Evolutionary conservation across 1,139 yeast species (phyloP).

Genomic region (Blastobotrys apis): DNA sequence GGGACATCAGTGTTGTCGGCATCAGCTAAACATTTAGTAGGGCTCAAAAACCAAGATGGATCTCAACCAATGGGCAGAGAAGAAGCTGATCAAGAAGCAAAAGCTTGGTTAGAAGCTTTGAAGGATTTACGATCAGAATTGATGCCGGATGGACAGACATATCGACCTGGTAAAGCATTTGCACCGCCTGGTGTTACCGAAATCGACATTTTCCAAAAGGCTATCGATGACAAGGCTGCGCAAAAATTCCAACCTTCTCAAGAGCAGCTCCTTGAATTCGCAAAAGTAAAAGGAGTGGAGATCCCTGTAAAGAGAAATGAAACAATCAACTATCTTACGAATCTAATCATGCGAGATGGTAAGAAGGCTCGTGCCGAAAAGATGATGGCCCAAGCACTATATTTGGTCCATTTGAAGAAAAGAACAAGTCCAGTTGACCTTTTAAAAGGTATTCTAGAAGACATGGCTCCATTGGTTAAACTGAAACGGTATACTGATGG

Average conservation of each 20-base stretch:
- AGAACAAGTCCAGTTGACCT: slow-evolving; percentile 74
- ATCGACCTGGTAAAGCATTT: slow-evolving; percentile 31
- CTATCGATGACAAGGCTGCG: slow-evolving; percentile 16
- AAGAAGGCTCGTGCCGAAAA: slow-evolving; percentile 78
- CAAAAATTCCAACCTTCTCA: slow-evolving; percentile 44
- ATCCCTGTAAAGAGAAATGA: slow-evolving; percentile 67
- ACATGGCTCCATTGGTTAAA: slow-evolving; percentile 79
- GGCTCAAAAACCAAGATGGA: slow-evolving; percentile 18
- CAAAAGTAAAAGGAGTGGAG: slow-evolving; percentile 46
- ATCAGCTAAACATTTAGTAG: slow-evolving; percentile 24
- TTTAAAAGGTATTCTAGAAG: slow-evolving; percentile 69
- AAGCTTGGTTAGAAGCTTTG: slow-evolving; percentile 62
- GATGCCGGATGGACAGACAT: slow-evolving; percentile 23
- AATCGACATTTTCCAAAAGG: slow-evolving; percentile 26
- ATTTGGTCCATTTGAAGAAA: slow-evolving; percentile 67
- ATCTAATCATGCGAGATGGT: slow-evolving; percentile 91
- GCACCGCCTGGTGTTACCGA: slow-evolving; percentile 31
- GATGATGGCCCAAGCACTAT: slow-evolving; percentile 70
- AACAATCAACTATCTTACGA: slow-evolving; percentile 69
- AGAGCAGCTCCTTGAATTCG: slow-evolving; percentile 56
- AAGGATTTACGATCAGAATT: slow-evolving; percentile 49
- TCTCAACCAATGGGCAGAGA: slow-evolving; percentile 16
- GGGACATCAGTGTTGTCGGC: not conserved
- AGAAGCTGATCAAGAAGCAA: slow-evolving; percentile 52
- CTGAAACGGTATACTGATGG: slow-evolving; percentile 79